Conservation (phyloP, 106 monocot species). For the Dactylorhiza incarnata region DNA sequence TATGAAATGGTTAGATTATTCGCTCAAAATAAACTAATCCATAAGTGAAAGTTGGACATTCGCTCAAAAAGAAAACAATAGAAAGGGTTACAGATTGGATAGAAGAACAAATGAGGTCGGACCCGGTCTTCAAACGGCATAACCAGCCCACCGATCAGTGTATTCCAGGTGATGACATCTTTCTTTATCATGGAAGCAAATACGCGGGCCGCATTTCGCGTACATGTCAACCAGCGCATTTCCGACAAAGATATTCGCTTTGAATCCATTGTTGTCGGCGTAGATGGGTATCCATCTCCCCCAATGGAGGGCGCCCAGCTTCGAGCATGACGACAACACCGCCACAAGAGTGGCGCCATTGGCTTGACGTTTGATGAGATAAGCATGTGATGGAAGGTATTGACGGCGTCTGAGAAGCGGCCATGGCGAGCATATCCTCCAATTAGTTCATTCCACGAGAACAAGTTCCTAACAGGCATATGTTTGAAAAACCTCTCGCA, state of each 20-base stretch:
- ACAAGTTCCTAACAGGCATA: slow-evolving; percentile 55
- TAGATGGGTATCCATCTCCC: slow-evolving; percentile 52
- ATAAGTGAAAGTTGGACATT: no score
- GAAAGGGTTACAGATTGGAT: no score
- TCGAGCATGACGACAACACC: slow-evolving; percentile 44
- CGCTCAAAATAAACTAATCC: no score
- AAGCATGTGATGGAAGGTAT: slow-evolving; percentile 27
- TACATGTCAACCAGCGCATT: slow-evolving; percentile 68
- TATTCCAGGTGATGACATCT: slow-evolving; percentile 61
- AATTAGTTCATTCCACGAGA: slow-evolving; percentile 64
- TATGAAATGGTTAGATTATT: no score
- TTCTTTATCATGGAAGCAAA: slow-evolving; percentile 20
- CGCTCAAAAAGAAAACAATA: slow-evolving; percentile 31
- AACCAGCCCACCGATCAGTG: slow-evolving; percentile 35
- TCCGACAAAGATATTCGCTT: slow-evolving; percentile 16
- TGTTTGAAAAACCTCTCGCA: slow-evolving; percentile 32
- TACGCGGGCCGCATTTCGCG: slow-evolving; percentile 51
- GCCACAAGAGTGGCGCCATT: slow-evolving; percentile 43
- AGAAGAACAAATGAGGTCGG: no score
- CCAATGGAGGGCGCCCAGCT: slow-evolving; percentile 24
- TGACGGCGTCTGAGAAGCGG: slow-evolving; percentile 21
- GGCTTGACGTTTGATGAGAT: slow-evolving; percentile 17
- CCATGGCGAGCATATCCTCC: slow-evolving; percentile 25
- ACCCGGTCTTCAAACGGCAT: no score
- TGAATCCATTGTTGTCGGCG: slow-evolving; percentile 24